Evolutionary conservation across 139 green algal genomes (phyloP), one percentile per base, ranked within the genome.

Genomic region (Chlorella sp.): DNA sequence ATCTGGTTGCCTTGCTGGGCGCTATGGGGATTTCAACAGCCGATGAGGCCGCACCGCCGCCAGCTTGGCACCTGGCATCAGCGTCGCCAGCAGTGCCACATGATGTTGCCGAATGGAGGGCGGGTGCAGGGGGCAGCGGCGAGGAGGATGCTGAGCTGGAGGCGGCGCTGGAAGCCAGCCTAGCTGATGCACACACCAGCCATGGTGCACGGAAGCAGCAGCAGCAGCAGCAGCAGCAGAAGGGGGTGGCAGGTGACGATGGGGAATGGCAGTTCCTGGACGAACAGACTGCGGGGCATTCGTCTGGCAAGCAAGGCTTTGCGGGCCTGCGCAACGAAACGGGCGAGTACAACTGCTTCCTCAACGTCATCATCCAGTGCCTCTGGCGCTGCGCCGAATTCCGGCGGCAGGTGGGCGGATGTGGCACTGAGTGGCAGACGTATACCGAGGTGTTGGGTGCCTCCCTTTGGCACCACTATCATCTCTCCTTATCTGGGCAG

Each of bases 291-390:
- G 28, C 9, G 37, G 39, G 0, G 37, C n/a, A n/a, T n/a, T n/a
- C n/a, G n/a, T n/a, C n/a, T n/a, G n/a, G n/a, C n/a, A n/a, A 57
- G 18, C 37, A 61, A 5, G 37, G 37, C 16, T 37, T 82, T 61
- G 82, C 60, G 22, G 95, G 95, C 2, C 89, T 97, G 16, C 68
- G 86, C 73, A 97, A 97, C 69, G 91, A 91, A 42, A 75, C 89
- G 18, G 96, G 95, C 37, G 93, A 97, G 93, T 98, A 97, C 94
- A 98, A 98, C 91, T 98, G 95, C 93, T 98, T 98, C 92, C 94
- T 98, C 28, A 98, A 98, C 83, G 96, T 97, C 81, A 95, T 98
- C 91, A 97, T 98, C 89, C 96, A 98, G 95, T 95, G 93, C 86
- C 84, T 97, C 36, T 96, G 91, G 89, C 91, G 88, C 89, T 93